Percentiles rank a stretch among this genome's conserved stretches.
Conservation (phyloP, 257 asterid species). For the Solanum paucissectum region DNA sequence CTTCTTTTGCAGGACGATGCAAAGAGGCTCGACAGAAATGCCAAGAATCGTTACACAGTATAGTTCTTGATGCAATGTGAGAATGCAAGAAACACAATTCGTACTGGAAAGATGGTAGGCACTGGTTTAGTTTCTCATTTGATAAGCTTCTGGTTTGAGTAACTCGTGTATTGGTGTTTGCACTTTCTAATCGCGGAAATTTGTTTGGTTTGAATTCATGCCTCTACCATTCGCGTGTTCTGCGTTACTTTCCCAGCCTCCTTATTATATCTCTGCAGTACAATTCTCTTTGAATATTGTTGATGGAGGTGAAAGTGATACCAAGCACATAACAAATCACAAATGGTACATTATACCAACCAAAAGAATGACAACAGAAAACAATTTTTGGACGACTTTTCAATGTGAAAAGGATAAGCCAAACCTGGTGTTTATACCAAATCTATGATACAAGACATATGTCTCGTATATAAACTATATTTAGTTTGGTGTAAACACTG, state of each 20-base stretch:
- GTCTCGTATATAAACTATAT: not conserved
- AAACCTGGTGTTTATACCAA: not conserved
- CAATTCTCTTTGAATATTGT: not conserved
- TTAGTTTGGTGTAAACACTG: not conserved
- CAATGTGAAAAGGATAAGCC: not conserved
- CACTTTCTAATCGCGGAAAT: not conserved
- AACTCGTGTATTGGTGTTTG: not conserved
- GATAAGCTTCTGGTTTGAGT: not conserved
- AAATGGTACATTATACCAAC: not conserved
- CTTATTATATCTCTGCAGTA: not conserved
- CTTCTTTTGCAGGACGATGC: slow-evolving; percentile 57
- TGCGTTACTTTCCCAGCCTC: not conserved
- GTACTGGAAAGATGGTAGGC: not conserved
- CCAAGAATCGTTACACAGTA: slow-evolving; percentile 50
- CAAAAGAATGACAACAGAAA: not conserved
- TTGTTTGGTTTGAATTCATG: not conserved
- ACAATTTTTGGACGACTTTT: not conserved
- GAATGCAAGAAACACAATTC: not conserved
- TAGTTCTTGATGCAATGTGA: slow-evolving; percentile 11
- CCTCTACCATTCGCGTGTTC: not conserved
- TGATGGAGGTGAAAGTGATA: not conserved
- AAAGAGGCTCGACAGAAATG: slow-evolving; percentile 34
- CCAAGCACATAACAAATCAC: not conserved
- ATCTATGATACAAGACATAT: not conserved
- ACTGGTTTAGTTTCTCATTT: not conserved